Evolutionary conservation across 2,329 filamentous ascomycete species (phyloP), one percentile per base, ranked within the genome.

Genomic region (Penicillium brevicompactum): DNA sequence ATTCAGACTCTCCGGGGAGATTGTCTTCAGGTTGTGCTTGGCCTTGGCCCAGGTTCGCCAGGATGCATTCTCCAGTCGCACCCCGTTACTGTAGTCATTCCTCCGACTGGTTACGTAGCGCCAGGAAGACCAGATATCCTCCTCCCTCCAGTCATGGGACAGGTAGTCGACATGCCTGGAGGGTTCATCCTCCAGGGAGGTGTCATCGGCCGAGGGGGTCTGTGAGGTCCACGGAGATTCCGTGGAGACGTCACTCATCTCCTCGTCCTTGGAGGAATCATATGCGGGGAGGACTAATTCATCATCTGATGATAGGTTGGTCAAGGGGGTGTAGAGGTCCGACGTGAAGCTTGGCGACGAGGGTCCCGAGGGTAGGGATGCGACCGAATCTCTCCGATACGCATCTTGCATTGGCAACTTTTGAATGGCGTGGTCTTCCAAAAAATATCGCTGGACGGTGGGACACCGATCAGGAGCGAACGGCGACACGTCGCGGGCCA

Each of bases 121-220:
- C 94, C 94, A 97, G 1, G 93, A 97, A 5, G 90, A 88, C 92
- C 92, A 97, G 24, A 97, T 95, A 74, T 99, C 93, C 73, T 97
- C 92, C 74, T 97, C 92, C 60, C 84, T 86, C 91, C 93, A 96
- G 58, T 93, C 86, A 70, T 97, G 90, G 16, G 92, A 96, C 45
- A 97, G 83, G 70, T 96, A 96, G 75, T 96, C 92, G n/a, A 96
- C 92, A 75, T 96, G 91, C 61, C 91, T 83, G 44, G 92, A 92
- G 1, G 91, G 91, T 67, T 89, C 85, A 32, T 81, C 82, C 59
- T 86, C 84, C 37, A 95, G 81, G 10, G 88, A 88, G 9, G 87
- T 89, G 72, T 96, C 92, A 65, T 96, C 92, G 62, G 89, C 88
- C 8, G 89, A 88, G 31, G 86, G 80, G 63, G 30, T 84, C 77